Evolutionary conservation across 257 asterid species (phyloP), one percentile per base, ranked within the genome.

Genomic region (Rubia yunnanensis): DNA sequence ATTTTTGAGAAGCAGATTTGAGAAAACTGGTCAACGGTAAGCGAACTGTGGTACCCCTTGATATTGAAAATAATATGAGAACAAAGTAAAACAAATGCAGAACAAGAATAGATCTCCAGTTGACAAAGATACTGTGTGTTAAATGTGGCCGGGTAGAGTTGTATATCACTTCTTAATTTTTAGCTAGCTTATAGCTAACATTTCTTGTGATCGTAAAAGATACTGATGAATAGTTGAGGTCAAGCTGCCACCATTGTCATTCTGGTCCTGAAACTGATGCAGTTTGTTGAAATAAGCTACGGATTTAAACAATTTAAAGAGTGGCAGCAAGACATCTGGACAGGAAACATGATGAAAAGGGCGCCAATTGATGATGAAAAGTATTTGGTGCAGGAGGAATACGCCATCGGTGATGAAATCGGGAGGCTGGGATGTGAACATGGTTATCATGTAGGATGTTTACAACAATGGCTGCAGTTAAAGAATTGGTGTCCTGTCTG

Each of bases 401-500:
- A 76, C 68, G 82, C 18, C 5, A 22, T 18, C 0, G 97, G 87
- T 56, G 96, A 89, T 66, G 92, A 85, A 80, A 73, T 82, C 0
- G 99, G 94, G 70, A 80, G 73, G 71, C 64, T 89, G 79, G 80
- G 68, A n/a, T 92, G 99, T 72, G 73, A 76, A 22, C 99, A 92
- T 61, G 86, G 91, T 14, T 89, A 66, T 70, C 99, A 92, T 50
- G 63, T 63, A 35, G 35, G 24, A 0, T 92, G 99, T 79, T 74
- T 92, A 72, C 68, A 66, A 70, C 82, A 87, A 65, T 92, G 99
- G 99, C 49, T 92, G 68, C 78, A 74, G 78, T 56, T 83, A 49
- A 92, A 89, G 85, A 92, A 87, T 73, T 89, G 97, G 95, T 89
- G 99, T 76, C 99, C 99, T 23, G 74, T 92, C 68, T 92, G 99